Conservation (phyloP, 106 monocot species). For the Allium fistulosum region DNA sequence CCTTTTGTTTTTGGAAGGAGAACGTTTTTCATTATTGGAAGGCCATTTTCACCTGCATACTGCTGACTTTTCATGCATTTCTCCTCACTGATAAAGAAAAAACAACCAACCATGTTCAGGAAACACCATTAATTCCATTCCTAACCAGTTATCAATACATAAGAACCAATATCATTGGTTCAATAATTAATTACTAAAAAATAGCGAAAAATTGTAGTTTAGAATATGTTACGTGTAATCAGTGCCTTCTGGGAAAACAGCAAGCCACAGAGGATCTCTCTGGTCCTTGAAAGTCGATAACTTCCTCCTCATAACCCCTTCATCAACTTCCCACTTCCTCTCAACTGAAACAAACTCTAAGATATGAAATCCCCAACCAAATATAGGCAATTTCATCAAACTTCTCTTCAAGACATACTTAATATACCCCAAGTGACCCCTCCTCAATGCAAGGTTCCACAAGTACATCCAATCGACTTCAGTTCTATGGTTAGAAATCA, state of each 20-base stretch:
- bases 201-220: too few relatives aligned
- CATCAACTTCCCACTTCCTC: slow-evolving; percentile 95
- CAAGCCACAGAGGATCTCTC: slow-evolving; percentile 85
- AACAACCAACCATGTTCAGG: neutral
- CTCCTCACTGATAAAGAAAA: slow-evolving; percentile 44
- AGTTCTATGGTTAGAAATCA: slow-evolving; percentile 92
- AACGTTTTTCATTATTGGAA: slow-evolving; percentile 81
- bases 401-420: slow-evolving; percentile 91
- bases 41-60: slow-evolving; percentile 66
- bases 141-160: neutral
- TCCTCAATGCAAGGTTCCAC: slow-evolving; percentile 94
- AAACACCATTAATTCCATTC: too few relatives aligned
- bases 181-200: too few relatives aligned
- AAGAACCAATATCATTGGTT: neutral
- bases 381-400: slow-evolving; percentile 90
- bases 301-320: slow-evolving; percentile 39
- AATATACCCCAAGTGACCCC: slow-evolving; percentile 62
- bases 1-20: slow-evolving; percentile 93
- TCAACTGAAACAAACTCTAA: slow-evolving; percentile 93
- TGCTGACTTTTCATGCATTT: slow-evolving; percentile 84
- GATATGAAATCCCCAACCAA: slow-evolving; percentile 92
- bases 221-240: slow-evolving; percentile 77
- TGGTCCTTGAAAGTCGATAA: slow-evolving; percentile 62
- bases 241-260: slow-evolving; percentile 93
- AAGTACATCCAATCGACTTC: slow-evolving; percentile 99